phyloP scores from a whole-genome alignment of 1,139 yeast species.

The Blastobotrys elegans region DNA sequence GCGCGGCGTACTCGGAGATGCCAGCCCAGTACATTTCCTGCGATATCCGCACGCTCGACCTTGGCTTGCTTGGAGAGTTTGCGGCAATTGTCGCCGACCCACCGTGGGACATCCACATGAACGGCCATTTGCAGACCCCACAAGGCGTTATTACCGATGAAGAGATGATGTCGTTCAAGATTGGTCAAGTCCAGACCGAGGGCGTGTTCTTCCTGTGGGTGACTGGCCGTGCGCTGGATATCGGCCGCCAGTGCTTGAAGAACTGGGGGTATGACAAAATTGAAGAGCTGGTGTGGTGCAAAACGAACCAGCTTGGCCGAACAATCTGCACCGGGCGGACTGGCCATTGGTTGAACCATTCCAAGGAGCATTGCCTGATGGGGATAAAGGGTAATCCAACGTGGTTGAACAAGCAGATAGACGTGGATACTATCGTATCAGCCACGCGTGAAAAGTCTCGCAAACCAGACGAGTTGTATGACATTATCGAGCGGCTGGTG shows the following conservation, averaged over 20 bases:
- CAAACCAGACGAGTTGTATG: constrained; percentile 85
- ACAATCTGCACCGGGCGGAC: constrained; percentile 94
- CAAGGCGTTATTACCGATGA: constrained; percentile 45
- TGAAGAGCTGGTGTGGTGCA: constrained; percentile 87
- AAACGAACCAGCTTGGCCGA: constrained; percentile 77
- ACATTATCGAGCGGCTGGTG: constrained; percentile 77
- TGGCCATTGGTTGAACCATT: constrained; percentile 95
- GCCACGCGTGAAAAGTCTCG: constrained; percentile 83
- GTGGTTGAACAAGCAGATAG: constrained; percentile 67
- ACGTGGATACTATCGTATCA: constrained; percentile 73
- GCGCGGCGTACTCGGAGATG: constrained; percentile 16
- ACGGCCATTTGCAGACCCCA: constrained; percentile 43
- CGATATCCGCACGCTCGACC: constrained; percentile 70
- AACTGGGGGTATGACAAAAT: constrained; percentile 79
- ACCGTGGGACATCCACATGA: constrained; percentile 39
- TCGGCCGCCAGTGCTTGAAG: constrained; percentile 69
- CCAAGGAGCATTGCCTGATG: constrained; percentile 83
- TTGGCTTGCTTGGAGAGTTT: constrained; percentile 69
- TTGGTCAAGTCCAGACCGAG: constrained; percentile 69
- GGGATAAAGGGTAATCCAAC: constrained; percentile 76
- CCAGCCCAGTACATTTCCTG: constrained; percentile 87
- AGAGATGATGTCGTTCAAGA: constrained; percentile 62
- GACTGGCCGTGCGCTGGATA: constrained; percentile 86
- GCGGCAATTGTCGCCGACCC: constrained; percentile 80
- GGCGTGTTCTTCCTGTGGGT: constrained; percentile 88